Percentiles rank a stretch among this genome's conserved stretches.
Conservation (phyloP, 805 yeast species). For the Zygoascus biomembranicola region DNA sequence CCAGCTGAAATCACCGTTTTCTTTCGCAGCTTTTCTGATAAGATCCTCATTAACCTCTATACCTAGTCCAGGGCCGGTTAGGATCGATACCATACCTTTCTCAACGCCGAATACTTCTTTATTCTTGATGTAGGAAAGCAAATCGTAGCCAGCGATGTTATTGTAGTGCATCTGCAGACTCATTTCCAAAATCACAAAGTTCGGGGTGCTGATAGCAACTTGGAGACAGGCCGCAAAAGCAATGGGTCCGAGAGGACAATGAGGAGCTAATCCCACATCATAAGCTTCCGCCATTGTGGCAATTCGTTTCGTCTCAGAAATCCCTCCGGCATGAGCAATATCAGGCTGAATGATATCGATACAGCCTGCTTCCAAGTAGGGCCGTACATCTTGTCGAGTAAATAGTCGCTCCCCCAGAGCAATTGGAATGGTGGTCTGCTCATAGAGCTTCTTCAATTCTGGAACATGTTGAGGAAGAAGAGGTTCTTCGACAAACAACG, state of each 20-base stretch:
- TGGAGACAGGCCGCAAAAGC: conserved; percentile 26
- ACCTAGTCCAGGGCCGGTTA: conserved; percentile 23
- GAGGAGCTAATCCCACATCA: conserved; percentile 26
- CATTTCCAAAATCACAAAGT: conserved; percentile 25
- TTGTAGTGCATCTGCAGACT: conserved; percentile 24
- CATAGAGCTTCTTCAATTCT: conserved; percentile 17
- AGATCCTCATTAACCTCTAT: conserved; percentile 22
- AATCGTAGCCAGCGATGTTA: conserved; percentile 15
- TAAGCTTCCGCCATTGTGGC: conserved; percentile 26
- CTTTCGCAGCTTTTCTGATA: conserved; percentile 16
- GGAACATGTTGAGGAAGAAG: conserved; percentile 23
- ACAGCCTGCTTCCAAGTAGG: conserved; percentile 20
- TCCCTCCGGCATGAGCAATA: conserved; percentile 25
- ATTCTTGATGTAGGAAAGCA: conserved; percentile 19
- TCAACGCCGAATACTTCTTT: conserved; percentile 20
- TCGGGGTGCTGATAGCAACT: conserved; percentile 18
- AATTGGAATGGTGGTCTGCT: conserved; percentile 22
- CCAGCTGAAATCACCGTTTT: conserved; percentile 17
- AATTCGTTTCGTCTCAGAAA: conserved; percentile 23
- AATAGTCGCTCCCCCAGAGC: conserved; percentile 25
- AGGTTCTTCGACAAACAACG: conserved; percentile 27
- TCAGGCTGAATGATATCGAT: conserved; percentile 27
- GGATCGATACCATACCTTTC: conserved; percentile 20
- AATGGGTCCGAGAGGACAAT: conserved; percentile 26
- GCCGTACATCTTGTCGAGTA: conserved; percentile 21